Base-by-base conservation (phyloP, 208 protist genomes). In the Hexamita inflata region DNA sequence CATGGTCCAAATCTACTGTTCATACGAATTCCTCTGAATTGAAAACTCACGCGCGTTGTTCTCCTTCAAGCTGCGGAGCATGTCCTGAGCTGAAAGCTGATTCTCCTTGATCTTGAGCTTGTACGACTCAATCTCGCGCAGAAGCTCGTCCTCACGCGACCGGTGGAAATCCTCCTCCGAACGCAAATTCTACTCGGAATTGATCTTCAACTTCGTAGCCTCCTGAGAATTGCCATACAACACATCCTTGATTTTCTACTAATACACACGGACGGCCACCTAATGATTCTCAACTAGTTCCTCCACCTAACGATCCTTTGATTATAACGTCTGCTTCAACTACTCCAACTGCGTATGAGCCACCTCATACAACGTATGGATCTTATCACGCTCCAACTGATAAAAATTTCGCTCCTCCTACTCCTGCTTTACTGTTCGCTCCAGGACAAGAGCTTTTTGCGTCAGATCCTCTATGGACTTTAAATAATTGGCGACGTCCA, bases 241-340 rank as follows among this genome's bases (percentile, higher is more conserved):
- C 28, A 95, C 80, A 77, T 94, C 90, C 67, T 91, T 90, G 38
- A 95, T 89, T 82, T 94, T 94, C 80, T 96, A 92, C 85, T 96
- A 92, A 87, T 94, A 94, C 9, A 93, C 90, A 83, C 92, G 92
- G 84, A 95, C 90, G 81, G 94, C 90, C 24, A 94, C 88, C 82
- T 94, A 89, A 78, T 95, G 92, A 1, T 83, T 81, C 39, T 92
- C 90, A 84, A 94, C 90, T 58, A 89, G 75, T 81, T 95, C 91
- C 82, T 95, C 91, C 53, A 94, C 79, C 73, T 93, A 89, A 40
- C 87, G 80, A 66, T 94, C 90, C 28, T 86, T 85, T 77, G 93
- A 94, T 45, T 86, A 81, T 40, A 93, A 58, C 49, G 80, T 81
- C 34, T 85, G 80, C 57, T 86, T 84, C 53, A 73, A 61, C 40